Evolutionary conservation across 306 rosid genomes (phyloP).

Genomic region (Crotalaria pallida): DNA sequence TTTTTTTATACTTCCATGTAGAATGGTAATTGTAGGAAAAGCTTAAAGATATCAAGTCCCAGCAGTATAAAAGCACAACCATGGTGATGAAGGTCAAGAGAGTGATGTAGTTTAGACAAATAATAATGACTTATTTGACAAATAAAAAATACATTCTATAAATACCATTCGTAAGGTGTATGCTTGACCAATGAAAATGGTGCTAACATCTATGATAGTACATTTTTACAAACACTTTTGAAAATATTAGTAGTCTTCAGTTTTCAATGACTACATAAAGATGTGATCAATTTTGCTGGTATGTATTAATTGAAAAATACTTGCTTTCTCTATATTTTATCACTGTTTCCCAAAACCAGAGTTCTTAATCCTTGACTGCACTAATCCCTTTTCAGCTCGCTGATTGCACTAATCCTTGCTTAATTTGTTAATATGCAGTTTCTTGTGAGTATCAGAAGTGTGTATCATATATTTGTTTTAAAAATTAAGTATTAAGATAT

Average conservation of each 20-base stretch:
- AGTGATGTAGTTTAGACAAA: conserved; percentile 16
- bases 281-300: background rate
- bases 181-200: too few species aligned
- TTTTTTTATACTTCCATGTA: conserved; percentile 26
- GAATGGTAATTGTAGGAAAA: conserved; percentile 50
- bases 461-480: too few species aligned
- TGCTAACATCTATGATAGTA: too few species aligned
- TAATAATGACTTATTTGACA: conserved; percentile 9
- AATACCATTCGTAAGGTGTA: too few species aligned
- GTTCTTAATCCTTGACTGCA: background rate
- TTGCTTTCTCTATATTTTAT: background rate
- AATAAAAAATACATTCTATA: background rate
- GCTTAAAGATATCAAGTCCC: conserved; percentile 32
- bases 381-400: too few species aligned
- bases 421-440: too few species aligned
- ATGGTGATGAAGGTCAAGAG: conserved; percentile 9
- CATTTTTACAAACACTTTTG: background rate
- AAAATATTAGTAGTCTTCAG: background rate
- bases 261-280: background rate
- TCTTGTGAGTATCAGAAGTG: too few species aligned
- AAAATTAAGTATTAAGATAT: too few species aligned
- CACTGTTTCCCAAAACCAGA: background rate
- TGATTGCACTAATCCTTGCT: too few species aligned
- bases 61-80: conserved; percentile 20
- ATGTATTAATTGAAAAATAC: background rate